A percentile compares a stretch with the other conserved stretches of the same genome.
Conservation (phyloP, 257 asterid species). For the Thymus quinquecostatus region DNA sequence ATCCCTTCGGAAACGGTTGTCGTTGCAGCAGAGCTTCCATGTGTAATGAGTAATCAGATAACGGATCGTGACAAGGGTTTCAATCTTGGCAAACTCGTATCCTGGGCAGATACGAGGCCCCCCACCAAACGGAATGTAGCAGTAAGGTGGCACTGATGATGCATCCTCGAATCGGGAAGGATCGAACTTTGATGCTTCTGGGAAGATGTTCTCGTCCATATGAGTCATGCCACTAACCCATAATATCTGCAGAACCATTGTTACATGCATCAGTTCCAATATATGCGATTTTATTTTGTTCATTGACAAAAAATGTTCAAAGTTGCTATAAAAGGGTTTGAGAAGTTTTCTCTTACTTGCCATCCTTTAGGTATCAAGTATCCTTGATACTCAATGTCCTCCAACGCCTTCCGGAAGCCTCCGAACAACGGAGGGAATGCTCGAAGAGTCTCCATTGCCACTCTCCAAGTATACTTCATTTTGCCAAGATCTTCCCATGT, state of each 20-base stretch:
- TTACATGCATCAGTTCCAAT: neutral
- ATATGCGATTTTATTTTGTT: no score
- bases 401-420: constrained; percentile 60
- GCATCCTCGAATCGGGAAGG: constrained; percentile 58
- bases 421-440: constrained; percentile 64
- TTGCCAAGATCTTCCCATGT: constrained; percentile 77
- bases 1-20: constrained; percentile 50
- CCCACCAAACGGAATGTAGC: constrained; percentile 70
- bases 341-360: constrained; percentile 50
- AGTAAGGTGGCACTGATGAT: constrained; percentile 58
- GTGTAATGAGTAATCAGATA: constrained; percentile 55
- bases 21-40: constrained; percentile 60
- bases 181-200: constrained; percentile 60
- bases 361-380: constrained; percentile 77
- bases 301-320: no score
- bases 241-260: constrained; percentile 33
- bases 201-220: constrained; percentile 56
- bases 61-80: constrained; percentile 58
- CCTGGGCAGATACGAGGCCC: constrained; percentile 83
- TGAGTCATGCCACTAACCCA: constrained; percentile 66
- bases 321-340: no score
- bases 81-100: constrained; percentile 71
- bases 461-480: constrained; percentile 82
- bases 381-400: constrained; percentile 62
- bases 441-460: constrained; percentile 71